These are phyloP conservation scores for Globisporangium parvum DNA, from an alignment of 352 stramenopile genomes.

Conservation along the genomic window DNA sequence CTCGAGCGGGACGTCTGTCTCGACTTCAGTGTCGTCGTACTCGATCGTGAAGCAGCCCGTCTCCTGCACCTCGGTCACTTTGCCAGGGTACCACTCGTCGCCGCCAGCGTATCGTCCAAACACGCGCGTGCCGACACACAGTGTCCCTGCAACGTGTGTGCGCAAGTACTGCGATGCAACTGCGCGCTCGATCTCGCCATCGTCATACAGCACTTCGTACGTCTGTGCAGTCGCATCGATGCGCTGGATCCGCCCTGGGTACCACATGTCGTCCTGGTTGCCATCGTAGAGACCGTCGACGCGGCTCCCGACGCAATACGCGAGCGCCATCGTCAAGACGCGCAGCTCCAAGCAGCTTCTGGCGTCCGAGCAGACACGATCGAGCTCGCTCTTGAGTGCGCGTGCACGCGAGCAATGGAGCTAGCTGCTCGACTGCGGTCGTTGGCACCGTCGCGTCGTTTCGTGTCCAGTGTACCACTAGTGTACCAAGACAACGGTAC, in stretches of 20 bases:
- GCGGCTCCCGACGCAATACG: slow-evolving; percentile 39
- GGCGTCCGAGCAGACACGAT: too few relatives aligned
- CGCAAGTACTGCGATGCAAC: slow-evolving; percentile 42
- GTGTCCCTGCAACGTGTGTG: slow-evolving; percentile 50
- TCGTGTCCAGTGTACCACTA: too few relatives aligned
- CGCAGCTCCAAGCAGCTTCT: too few relatives aligned
- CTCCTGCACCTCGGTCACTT: slow-evolving; percentile 53
- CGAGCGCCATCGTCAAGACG: slow-evolving; percentile 8
- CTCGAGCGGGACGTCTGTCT: slow-evolving; percentile 43
- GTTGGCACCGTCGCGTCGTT: too few relatives aligned
- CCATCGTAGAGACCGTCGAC: slow-evolving; percentile 80
- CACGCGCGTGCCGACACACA: slow-evolving; percentile 67
- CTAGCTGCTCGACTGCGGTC: too few relatives aligned
- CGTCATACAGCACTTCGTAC: slow-evolving; percentile 72
- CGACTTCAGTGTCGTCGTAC: slow-evolving; percentile 80
- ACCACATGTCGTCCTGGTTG: slow-evolving; percentile 78
- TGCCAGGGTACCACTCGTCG: slow-evolving; percentile 65
- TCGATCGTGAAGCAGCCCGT: slow-evolving; percentile 64
- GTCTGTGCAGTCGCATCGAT: slow-evolving; percentile 20
- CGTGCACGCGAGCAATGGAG: too few relatives aligned
- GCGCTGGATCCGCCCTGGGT: slow-evolving; percentile 42
- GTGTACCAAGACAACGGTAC: too few relatives aligned
- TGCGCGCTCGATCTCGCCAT: slow-evolving; percentile 52
- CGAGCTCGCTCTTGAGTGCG: too few relatives aligned
- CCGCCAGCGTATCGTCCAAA: slow-evolving; percentile 56